A percentile compares a stretch with the other conserved stretches of the same genome.
These are phyloP conservation scores for Trametes cingulata DNA, from an alignment of 768 basidiomycete genomes.

Conservation along the genomic window DNA sequence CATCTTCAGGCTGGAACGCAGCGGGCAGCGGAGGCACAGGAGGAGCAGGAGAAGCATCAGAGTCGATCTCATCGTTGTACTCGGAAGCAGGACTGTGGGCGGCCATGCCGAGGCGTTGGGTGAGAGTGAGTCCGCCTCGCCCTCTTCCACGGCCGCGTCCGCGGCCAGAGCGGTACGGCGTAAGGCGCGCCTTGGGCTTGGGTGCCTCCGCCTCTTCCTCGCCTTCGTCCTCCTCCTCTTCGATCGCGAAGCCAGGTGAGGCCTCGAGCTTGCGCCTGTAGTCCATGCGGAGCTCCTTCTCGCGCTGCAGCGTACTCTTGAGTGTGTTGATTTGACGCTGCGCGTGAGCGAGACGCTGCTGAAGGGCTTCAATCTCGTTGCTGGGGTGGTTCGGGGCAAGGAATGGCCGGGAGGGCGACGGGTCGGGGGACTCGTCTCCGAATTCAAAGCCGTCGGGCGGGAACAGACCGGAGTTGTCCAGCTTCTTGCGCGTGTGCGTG, in stretches of 20 bases:
- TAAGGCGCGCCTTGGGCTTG: slow-evolving; percentile 43
- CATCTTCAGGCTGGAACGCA: slow-evolving; percentile 35
- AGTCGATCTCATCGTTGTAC: slow-evolving; percentile 40
- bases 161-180: slow-evolving; percentile 58
- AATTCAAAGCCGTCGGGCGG: slow-evolving; percentile 46
- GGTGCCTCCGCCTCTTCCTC: slow-evolving; percentile 25
- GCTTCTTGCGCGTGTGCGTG: slow-evolving; percentile 58
- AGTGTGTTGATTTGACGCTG: slow-evolving; percentile 84
- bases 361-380: slow-evolving; percentile 80
- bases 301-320: slow-evolving; percentile 74
- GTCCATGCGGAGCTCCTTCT: slow-evolving; percentile 80
- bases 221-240: slow-evolving; percentile 51
- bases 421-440: slow-evolving; percentile 59
- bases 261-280: slow-evolving; percentile 56
- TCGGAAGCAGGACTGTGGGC: slow-evolving; percentile 53
- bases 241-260: slow-evolving; percentile 41
- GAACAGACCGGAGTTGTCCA: slow-evolving; percentile 51
- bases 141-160: slow-evolving; percentile 54
- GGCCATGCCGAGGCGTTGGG: slow-evolving; percentile 63
- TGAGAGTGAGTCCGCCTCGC: slow-evolving; percentile 57
- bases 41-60: slow-evolving; percentile 30
- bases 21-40: slow-evolving; percentile 38
- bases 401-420: slow-evolving; percentile 61
- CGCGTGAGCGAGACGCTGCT: slow-evolving; percentile 81
- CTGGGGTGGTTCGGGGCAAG: slow-evolving; percentile 71